Evolutionary conservation across 2,329 filamentous ascomycete species (phyloP).

Genomic region (Hirsutella thompsonii): DNA sequence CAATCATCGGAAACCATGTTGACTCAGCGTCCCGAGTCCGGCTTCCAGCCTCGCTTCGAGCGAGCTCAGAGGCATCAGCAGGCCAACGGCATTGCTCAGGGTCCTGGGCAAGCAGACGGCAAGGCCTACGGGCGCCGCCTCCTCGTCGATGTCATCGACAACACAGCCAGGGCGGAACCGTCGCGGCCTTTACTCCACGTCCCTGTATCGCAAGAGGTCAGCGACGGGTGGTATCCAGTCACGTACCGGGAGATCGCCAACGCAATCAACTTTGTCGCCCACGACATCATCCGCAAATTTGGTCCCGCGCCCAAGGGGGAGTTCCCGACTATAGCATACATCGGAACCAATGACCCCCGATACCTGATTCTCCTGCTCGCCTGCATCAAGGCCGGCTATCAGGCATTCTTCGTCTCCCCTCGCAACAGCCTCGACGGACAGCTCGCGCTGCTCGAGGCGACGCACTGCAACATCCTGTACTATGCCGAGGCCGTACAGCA

Average conservation of each 20-base stretch:
- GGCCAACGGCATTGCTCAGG: too few species aligned
- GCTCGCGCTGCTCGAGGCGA: conserved; percentile 26
- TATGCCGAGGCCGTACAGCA: conserved; percentile 9
- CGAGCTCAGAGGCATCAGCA: too few species aligned
- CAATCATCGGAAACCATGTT: too few species aligned
- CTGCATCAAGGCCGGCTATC: conserved; percentile 5
- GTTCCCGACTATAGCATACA: conserved; percentile 21
- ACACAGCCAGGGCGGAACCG: conserved; percentile 10
- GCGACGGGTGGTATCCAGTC: conserved; percentile 16
- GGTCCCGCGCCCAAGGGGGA: conserved; percentile 8
- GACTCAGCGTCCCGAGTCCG: too few species aligned
- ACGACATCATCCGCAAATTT: conserved; percentile 23
- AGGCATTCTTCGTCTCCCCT: conserved; percentile 6
- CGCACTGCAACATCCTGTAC: conserved; percentile 26
- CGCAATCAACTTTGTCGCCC: conserved; percentile 17
- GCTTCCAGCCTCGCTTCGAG: too few species aligned
- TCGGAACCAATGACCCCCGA: conserved; percentile 11
- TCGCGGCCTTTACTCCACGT: conserved; percentile 24
- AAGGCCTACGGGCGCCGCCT: neutral
- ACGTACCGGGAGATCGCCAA: conserved; percentile 12
- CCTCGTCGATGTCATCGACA: conserved; percentile 11
- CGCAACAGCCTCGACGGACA: conserved; percentile 6
- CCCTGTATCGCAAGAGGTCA: conserved; percentile 11
- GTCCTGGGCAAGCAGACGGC: too few species aligned
- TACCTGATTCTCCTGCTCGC: conserved; percentile 6